A percentile compares a stretch with the other conserved stretches of the same genome.
Conservation (phyloP, 78 protist species). For the Dictyostelium citrinum region DNA sequence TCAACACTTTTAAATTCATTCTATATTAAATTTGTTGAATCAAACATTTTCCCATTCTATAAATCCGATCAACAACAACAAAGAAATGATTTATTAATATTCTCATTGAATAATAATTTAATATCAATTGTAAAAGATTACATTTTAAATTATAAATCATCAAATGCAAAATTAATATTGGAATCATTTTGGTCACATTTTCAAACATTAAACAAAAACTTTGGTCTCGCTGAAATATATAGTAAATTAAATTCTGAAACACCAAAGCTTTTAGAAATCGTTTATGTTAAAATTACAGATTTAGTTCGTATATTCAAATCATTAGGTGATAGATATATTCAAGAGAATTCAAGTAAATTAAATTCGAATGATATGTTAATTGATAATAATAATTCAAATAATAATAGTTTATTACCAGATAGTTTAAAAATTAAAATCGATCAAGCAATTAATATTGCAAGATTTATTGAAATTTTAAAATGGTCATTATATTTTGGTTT, state of each 20-base stretch:
- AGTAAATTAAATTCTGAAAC: background rate
- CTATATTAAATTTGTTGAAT: constrained; percentile 6
- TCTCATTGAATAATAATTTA: constrained; percentile 40
- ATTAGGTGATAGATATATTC: constrained; percentile 16
- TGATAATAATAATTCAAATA: background rate
- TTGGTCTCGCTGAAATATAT: constrained; percentile 13
- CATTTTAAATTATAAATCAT: background rate
- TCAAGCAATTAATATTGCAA: background rate
- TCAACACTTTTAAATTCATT: background rate
- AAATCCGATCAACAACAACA: constrained; percentile 8
- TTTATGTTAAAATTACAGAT: constrained; percentile 9
- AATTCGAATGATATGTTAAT: background rate
- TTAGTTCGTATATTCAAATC: background rate
- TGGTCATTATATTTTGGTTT: constrained; percentile 17
- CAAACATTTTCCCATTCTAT: background rate
- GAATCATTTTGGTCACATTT: constrained; percentile 32
- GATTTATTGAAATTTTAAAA: constrained; percentile 13
- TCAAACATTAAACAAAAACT: background rate
- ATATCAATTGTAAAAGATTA: constrained; percentile 18
- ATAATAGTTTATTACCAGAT: background rate
- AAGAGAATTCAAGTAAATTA: background rate
- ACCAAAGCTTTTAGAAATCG: background rate
- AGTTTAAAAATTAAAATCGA: constrained; percentile 16
- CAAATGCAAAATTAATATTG: constrained; percentile 43
- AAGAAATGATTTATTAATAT: constrained; percentile 8